These are phyloP conservation scores for Pancytospora epiphaga DNA, from an alignment of 371 early-diverging fungal species.

Conservation along the genomic window DNA sequence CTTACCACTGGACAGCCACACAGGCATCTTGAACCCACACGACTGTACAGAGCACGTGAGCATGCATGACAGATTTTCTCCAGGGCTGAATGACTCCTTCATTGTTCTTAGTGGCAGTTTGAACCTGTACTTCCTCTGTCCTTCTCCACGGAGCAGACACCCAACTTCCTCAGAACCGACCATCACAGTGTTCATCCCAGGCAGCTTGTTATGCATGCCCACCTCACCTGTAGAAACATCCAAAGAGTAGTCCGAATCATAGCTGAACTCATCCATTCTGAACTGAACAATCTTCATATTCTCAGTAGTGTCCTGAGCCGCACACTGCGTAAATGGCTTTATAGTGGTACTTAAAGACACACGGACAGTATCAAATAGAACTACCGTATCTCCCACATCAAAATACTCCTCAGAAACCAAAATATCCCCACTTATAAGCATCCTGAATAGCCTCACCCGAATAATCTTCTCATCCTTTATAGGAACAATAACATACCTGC, in stretches of 20 bases:
- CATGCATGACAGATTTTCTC: constrained; percentile 15
- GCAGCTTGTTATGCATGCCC: background rate
- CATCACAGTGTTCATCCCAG: background rate
- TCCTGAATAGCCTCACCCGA: constrained; percentile 45
- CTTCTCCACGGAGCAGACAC: background rate
- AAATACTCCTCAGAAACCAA: constrained; percentile 45
- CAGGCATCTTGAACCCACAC: constrained; percentile 13
- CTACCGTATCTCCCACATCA: constrained; percentile 5
- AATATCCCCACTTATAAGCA: constrained; percentile 45
- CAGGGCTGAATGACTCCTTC: constrained; percentile 27
- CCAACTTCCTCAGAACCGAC: background rate
- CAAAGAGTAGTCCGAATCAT: background rate
- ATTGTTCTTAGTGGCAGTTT: constrained; percentile 33
- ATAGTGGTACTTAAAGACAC: constrained; percentile 25
- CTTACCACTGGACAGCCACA: constrained; percentile 21
- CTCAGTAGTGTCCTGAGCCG: constrained; percentile 3
- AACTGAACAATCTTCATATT: constrained; percentile 43
- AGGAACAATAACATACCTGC: constrained; percentile 37
- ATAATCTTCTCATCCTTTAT: constrained; percentile 22
- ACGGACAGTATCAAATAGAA: constrained; percentile 34
- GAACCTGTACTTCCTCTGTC: background rate
- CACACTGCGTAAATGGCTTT: constrained; percentile 18
- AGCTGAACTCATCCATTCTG: constrained; percentile 36
- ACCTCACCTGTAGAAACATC: background rate
- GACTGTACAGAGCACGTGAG: constrained; percentile 17